phyloP scores from a whole-genome alignment of 2,329 filamentous ascomycete species.

The Purpureocillium lavendulum region DNA sequence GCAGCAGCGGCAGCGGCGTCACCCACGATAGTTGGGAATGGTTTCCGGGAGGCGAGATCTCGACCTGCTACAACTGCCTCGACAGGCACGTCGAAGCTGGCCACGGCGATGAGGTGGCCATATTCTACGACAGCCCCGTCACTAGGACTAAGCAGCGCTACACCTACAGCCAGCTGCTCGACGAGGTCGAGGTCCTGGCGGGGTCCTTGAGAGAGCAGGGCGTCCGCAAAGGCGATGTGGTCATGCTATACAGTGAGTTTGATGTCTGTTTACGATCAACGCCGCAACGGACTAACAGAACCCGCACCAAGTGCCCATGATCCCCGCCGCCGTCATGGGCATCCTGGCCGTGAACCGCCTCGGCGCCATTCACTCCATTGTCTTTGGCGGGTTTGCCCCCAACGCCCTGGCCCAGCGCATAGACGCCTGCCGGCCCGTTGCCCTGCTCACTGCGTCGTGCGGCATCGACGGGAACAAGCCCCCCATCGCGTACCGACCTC shows the following conservation, averaged over 20 bases:
- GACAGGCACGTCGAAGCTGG: conserved; percentile 80
- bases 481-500: conserved; percentile 65
- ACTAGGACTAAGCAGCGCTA: conserved; percentile 62
- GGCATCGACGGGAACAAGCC: conserved; percentile 83
- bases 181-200: conserved; percentile 74
- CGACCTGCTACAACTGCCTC: conserved; percentile 85
- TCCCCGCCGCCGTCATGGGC: conserved; percentile 78
- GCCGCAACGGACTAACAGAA: no score
- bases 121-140: conserved; percentile 84
- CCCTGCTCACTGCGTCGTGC: conserved; percentile 81
- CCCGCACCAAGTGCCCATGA: conserved; percentile 83
- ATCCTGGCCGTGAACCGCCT: conserved; percentile 75
- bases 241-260: conserved; percentile 74
- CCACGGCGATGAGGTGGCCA: conserved; percentile 64
- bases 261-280: no score
- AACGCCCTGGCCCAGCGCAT: conserved; percentile 79
- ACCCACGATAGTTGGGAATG: conserved; percentile 75
- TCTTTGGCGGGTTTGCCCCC: conserved; percentile 87
- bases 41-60: conserved; percentile 85
- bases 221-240: conserved; percentile 74
- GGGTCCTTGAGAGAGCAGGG: conserved; percentile 77
- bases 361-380: conserved; percentile 82
- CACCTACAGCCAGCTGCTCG: conserved; percentile 67
- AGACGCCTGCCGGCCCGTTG: conserved; percentile 67
- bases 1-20: conserved; percentile 51